Conservation (phyloP, 345 rosid species). For the Sisymbrium altissimum region DNA sequence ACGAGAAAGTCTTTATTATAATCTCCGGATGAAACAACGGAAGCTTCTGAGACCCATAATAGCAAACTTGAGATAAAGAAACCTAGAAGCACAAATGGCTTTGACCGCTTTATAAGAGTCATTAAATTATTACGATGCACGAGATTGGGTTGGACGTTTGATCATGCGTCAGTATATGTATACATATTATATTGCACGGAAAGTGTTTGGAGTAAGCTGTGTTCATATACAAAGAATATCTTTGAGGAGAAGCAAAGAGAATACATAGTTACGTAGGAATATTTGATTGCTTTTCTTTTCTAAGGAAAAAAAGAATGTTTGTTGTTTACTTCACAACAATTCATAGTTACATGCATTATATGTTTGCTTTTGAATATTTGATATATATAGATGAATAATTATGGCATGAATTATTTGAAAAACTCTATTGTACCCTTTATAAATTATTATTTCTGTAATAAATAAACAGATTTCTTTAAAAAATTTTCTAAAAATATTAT, state of each 20-base stretch:
- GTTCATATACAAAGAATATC: constrained; percentile 27
- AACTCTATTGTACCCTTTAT: too few relatives aligned
- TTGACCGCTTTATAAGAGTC: constrained; percentile 27
- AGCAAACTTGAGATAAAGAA: constrained; percentile 27
- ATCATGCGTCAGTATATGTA: constrained; percentile 17
- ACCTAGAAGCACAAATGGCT: constrained; percentile 14
- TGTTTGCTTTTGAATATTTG: not conserved
- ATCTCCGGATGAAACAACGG: constrained; percentile 61
- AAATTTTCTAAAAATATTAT: too few relatives aligned
- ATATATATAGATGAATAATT: not conserved
- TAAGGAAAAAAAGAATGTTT: constrained; percentile 7
- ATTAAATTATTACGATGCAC: not conserved
- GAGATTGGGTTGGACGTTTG: constrained; percentile 3
- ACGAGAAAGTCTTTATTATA: constrained; percentile 62
- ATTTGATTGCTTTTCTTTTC: not conserved
- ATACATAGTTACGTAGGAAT: not conserved
- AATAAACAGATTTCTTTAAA: too few relatives aligned
- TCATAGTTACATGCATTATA: not conserved
- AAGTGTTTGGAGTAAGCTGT: constrained; percentile 12
- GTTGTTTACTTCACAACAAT: not conserved
- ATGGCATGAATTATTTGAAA: not conserved
- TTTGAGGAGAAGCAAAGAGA: constrained; percentile 28
- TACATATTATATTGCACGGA: constrained; percentile 34
- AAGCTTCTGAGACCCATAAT: constrained; percentile 41
- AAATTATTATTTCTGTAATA: too few relatives aligned